Evolutionary conservation across 805 yeast species (phyloP).

Genomic region (Hermanozyma aechmeae): DNA sequence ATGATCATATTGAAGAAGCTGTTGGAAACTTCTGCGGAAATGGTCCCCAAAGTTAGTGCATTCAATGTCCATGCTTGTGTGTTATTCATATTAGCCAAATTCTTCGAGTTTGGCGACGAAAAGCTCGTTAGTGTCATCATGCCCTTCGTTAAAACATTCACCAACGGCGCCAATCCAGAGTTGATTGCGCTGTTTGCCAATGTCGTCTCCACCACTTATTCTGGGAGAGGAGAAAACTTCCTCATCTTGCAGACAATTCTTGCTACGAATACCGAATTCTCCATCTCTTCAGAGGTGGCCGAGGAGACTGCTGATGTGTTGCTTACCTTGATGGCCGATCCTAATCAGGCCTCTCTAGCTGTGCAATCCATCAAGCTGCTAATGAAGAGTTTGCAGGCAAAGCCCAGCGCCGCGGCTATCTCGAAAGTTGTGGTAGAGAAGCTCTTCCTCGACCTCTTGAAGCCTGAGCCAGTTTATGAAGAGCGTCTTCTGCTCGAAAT

Average conservation of each 20-base stretch:
- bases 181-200: conserved; percentile 2
- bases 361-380: conserved; percentile 55
- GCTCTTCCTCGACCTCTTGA: conserved; percentile 21
- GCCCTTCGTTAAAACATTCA: conserved; percentile 28
- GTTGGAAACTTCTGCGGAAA: conserved; percentile 45
- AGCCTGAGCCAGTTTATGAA: conserved; percentile 12
- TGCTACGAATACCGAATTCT: conserved; percentile 25
- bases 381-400: conserved; percentile 25
- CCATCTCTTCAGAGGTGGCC: conserved; percentile 16
- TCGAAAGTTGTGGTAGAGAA: conserved; percentile 39
- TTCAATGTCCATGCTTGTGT: conserved; percentile 56
- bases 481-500: conserved; percentile 37
- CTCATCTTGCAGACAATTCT: conserved; percentile 26
- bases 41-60: conserved; percentile 53
- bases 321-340: conserved; percentile 12
- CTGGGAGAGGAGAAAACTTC: conserved; percentile 12
- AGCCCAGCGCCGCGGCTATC: conserved; percentile 22
- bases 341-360: conserved; percentile 18
- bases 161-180: conserved; percentile 2
- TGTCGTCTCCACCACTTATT: conserved; percentile 1
- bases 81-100: conserved; percentile 49
- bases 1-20: conserved; percentile 37
- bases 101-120: conserved; percentile 37
- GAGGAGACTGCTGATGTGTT: conserved; percentile 14
- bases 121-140: conserved; percentile 40